Evolutionary conservation across 805 yeast species (phyloP), one percentile per base, ranked within the genome.

Genomic region (Yarrowia sp.): DNA sequence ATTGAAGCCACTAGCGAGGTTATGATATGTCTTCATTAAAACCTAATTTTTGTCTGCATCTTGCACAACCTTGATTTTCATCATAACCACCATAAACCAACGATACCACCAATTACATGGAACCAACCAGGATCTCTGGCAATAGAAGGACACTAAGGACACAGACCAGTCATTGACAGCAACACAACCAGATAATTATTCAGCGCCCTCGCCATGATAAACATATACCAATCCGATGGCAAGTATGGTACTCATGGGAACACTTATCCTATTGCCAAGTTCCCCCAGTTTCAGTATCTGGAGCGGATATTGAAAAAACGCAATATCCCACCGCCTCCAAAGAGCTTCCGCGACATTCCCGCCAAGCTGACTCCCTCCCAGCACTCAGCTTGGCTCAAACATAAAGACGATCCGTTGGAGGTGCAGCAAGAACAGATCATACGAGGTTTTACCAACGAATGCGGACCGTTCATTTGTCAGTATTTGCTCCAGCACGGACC

Each of bases 401-500:
- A 20, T 6, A 15, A n/a, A 2, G 17, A 38, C 24, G 7, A n/a
- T 4, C 24, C 9, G 1, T 24, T 55, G 13, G 12, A n/a, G 9
- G 6, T 1, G 2, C 63, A 55, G 30, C 63, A 55, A 36, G 38
- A 55, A 24, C 20, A 17, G 20, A 24, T 55, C 3, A 3, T 55
- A 7, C 13, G n/a, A 39, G 47, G 17, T 1, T 55, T 55, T 24
- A 40, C 8, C n/a, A 2, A 12, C 6, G 3, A 5, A 3, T 55
- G 47, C 10, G 63, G 39, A 1, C 49, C 63, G 4, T n/a, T 55
- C 39, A 30, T 55, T 10, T 55, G 63, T n/a, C 46, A 55, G 9
- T n/a, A 15, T 1, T 17, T 55, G 3, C 15, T 55, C 46, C 20
- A 8, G 13, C 9, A 14, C 3, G 63, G 47, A 3, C 34, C 15